Percentiles rank a stretch among this genome's conserved stretches.
Conservation (phyloP, 768 basidiomycete species). For the Pholiota conissans region DNA sequence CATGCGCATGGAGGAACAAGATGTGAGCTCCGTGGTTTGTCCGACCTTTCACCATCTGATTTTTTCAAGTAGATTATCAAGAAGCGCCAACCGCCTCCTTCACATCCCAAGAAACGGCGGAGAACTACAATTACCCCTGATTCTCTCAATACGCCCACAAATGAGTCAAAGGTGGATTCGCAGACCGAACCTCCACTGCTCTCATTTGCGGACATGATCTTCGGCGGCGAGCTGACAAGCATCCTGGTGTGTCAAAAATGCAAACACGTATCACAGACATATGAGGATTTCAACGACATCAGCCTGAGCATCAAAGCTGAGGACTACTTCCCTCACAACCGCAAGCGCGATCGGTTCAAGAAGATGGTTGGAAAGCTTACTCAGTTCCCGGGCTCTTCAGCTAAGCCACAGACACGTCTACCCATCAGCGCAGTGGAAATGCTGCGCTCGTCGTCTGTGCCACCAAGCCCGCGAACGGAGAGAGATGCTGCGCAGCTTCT, state of each 20-base stretch:
- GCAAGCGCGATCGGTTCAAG: conserved; percentile 78
- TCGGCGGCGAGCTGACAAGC: conserved; percentile 85
- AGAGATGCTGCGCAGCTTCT: conserved; percentile 34
- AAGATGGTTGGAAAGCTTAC: conserved; percentile 69
- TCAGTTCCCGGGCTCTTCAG: conserved; percentile 30
- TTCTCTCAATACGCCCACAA: conserved; percentile 5
- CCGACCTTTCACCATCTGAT: conserved; percentile 5
- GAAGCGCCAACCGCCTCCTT: conserved; percentile 58
- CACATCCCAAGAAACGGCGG: conserved; percentile 40
- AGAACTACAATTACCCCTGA: conserved; percentile 34
- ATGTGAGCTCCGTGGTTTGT: conserved; percentile 47
- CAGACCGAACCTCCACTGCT: conserved; percentile 49
- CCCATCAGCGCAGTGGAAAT: conserved; percentile 24
- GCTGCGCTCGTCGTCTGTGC: conserved; percentile 61
- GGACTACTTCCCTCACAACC: conserved; percentile 58
- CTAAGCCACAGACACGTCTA: not conserved
- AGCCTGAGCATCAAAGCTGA: conserved; percentile 86
- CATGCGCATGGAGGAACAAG: conserved; percentile 93
- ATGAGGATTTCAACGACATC: conserved; percentile 94
- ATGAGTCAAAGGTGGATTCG: not conserved
- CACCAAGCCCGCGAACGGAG: conserved; percentile 34
- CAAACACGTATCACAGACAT: conserved; percentile 89
- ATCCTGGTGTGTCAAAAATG: conserved; percentile 94
- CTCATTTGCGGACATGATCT: conserved; percentile 87
- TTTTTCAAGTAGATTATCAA: conserved; percentile 65